Percentiles rank a stretch among this genome's conserved stretches.
phyloP scores from a whole-genome alignment of 108 stramenopile genomes.

The Pseudonitzschia multiseries region DNA sequence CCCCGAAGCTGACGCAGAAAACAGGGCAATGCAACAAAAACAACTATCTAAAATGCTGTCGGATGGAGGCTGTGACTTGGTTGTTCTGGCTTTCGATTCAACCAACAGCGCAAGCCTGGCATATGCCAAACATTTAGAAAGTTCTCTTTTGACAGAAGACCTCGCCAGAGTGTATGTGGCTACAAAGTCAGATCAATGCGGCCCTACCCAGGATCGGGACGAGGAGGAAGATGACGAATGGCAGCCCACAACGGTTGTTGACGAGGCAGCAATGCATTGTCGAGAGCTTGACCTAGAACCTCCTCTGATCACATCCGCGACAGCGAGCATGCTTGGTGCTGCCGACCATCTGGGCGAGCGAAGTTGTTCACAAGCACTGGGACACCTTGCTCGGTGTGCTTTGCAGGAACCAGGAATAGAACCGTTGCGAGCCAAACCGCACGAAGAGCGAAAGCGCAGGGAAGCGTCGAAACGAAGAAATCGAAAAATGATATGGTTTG shows the following conservation, averaged over 20 bases:
- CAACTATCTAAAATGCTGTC: slow-evolving; percentile 39
- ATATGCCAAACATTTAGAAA: slow-evolving; percentile 57
- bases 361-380: slow-evolving; percentile 27
- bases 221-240: slow-evolving; percentile 28
- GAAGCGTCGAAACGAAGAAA: slow-evolving; percentile 50
- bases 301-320: slow-evolving; percentile 56
- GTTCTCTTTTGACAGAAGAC: slow-evolving; percentile 51
- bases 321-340: slow-evolving; percentile 27
- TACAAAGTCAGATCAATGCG: slow-evolving; percentile 42
- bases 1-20: slow-evolving; percentile 44
- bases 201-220: slow-evolving; percentile 14
- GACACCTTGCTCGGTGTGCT: slow-evolving; percentile 57
- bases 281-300: slow-evolving; percentile 60
- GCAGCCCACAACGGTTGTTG: slow-evolving; percentile 32
- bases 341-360: slow-evolving; percentile 28
- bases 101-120: slow-evolving; percentile 54
- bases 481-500: slow-evolving; percentile 68
- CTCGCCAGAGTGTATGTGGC: slow-evolving; percentile 67
- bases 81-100: slow-evolving; percentile 63
- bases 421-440: slow-evolving; percentile 56
- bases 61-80: slow-evolving; percentile 55
- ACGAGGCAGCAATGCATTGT: slow-evolving; percentile 55
- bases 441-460: slow-evolving; percentile 58
- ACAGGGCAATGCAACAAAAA: slow-evolving; percentile 27
- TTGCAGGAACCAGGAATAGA: slow-evolving; percentile 31